Base-by-base conservation (phyloP, 1,284 basidiomycete species). In the Melampsora americana region DNA sequence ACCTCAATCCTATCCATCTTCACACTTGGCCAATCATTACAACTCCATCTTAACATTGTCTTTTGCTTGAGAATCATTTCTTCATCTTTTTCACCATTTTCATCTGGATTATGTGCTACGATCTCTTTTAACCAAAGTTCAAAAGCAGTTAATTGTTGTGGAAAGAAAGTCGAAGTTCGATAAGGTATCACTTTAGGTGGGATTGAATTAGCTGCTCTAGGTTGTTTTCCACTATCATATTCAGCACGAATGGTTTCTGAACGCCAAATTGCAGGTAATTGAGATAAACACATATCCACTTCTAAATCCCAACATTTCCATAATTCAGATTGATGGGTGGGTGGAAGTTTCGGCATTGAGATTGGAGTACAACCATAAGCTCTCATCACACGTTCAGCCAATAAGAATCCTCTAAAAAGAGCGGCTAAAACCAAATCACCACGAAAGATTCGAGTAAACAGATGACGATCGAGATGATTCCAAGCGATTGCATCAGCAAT, bases 341-440 rank as follows among this genome's bases (percentile, higher is more conserved):
- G 44, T 26, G 73, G 73, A 59, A 76, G 59, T 39, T 50, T 60
- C 6, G 73, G 73, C 20, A 42, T 69, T 4, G 73, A 76, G 65
- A 76, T 76, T 44, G 73, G 73, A n/a, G 73, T 76, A 69, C 73
- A 76, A 32, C 73, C 73, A 69, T 76, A 76, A 50, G 66, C 20
- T 53, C 66, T 68, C 73, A 76, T 76, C 26, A 76, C 66, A 42
- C 73, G 66, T 50, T 76, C 73, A 2, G 73, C 66, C 28, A 76
- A 56, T 11, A 76, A 56, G 30, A 76, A 76, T 3, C 73, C 73
- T 28, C 73, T 65, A 64, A 76, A 76, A 28, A 46, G 61, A 44
- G 64, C 66, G n/a, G 66, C 73, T 16, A 76, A 44, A 6, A 76
- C 56, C 0, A 76, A 48, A 61, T 76, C 73, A 60, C 73, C 73